Evolutionary conservation across 2,329 filamentous ascomycete species (phyloP).

Genomic region (Aspergillus transmontanensis): DNA sequence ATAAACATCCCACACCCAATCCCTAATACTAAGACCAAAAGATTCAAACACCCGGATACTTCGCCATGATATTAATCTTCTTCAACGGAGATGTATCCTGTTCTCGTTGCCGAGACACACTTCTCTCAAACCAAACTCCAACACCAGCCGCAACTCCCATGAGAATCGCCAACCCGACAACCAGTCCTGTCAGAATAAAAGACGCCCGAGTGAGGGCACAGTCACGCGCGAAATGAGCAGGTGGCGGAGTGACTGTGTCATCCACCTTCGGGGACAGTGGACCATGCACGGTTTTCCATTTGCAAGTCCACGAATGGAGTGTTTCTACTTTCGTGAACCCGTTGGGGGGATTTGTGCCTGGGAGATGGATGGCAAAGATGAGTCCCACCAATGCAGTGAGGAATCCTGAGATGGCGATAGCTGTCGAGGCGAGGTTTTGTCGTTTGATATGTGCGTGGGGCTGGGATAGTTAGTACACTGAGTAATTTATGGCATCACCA

Average conservation of each 20-base stretch:
- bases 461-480: conserved; percentile 22
- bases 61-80: conserved; percentile 30
- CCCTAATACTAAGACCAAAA: background rate
- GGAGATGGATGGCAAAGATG: conserved; percentile 36
- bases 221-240: conserved; percentile 40
- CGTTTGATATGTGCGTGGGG: conserved; percentile 38
- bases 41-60: conserved; percentile 22
- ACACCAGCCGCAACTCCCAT: conserved; percentile 34
- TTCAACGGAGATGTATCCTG: conserved; percentile 27
- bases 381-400: conserved; percentile 37
- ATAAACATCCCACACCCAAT: background rate
- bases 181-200: conserved; percentile 37
- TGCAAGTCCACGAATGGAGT: conserved; percentile 46
- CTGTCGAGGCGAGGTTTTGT: conserved; percentile 37
- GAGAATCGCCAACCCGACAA: conserved; percentile 38
- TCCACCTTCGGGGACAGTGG: conserved; percentile 13
- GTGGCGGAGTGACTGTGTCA: conserved; percentile 25
- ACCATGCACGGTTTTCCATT: conserved; percentile 33
- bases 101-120: conserved; percentile 31
- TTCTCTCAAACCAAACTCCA: conserved; percentile 35
- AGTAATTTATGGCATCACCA: background rate
- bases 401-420: conserved; percentile 39
- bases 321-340: conserved; percentile 39
- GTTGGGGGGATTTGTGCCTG: conserved; percentile 29
- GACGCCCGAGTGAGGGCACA: conserved; percentile 41